phyloP scores from a whole-genome alignment of 2,329 filamentous ascomycete genomes.

The Neonectria sp. region DNA sequence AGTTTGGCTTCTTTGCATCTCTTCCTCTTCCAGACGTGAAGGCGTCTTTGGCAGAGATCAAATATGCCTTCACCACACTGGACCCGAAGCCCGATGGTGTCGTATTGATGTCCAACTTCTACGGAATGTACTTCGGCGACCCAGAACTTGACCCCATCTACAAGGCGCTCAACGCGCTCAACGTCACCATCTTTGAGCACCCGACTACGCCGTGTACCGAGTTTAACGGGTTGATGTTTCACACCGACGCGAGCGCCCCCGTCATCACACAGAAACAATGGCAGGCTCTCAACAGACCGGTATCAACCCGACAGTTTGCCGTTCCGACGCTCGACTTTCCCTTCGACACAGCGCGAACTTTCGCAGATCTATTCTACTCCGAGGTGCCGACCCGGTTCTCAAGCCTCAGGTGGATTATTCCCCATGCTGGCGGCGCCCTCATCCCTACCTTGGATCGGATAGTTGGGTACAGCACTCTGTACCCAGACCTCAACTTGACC shows the following conservation, averaged over 20 bases:
- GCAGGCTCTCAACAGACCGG: constrained; percentile 37
- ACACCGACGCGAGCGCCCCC: constrained; percentile 23
- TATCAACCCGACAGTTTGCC: constrained; percentile 32
- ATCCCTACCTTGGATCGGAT: constrained; percentile 43
- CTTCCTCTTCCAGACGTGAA: constrained; percentile 66
- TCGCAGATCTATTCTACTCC: constrained; percentile 39
- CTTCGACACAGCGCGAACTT: constrained; percentile 41
- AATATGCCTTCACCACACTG: constrained; percentile 55
- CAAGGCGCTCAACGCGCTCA: constrained; percentile 60
- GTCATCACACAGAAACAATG: constrained; percentile 30
- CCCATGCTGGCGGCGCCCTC: constrained; percentile 45
- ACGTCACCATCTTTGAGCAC: constrained; percentile 68
- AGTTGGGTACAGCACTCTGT: constrained; percentile 25
- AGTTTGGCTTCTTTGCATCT: constrained; percentile 67
- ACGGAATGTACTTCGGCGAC: constrained; percentile 68
- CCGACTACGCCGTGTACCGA: constrained; percentile 64
- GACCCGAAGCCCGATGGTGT: constrained; percentile 64
- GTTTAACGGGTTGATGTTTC: constrained; percentile 20
- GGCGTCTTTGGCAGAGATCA: constrained; percentile 63
- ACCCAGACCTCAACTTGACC: constrained; percentile 34
- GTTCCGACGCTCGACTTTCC: constrained; percentile 42
- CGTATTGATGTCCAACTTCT: constrained; percentile 65
- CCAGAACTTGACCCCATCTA: constrained; percentile 61
- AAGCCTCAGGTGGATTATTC: constrained; percentile 45
- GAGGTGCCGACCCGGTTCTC: constrained; percentile 42